phyloP scores from a whole-genome alignment of 208 protist genomes.

The Leishmania guyanensis region DNA sequence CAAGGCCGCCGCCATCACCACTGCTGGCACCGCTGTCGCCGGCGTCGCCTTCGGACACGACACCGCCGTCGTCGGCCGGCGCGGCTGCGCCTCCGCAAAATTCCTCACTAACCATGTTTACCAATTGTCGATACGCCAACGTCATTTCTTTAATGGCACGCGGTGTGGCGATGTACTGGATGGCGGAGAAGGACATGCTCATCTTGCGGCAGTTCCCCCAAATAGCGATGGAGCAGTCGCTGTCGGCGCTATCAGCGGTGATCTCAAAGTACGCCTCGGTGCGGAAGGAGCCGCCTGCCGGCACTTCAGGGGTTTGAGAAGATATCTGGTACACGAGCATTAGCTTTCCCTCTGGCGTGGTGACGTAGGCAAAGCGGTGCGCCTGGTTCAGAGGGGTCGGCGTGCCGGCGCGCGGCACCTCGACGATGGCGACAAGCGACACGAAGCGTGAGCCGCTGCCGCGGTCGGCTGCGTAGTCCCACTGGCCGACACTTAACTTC shows the following conservation, averaged over 20 bases:
- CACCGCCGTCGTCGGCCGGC: slow-evolving; percentile 9
- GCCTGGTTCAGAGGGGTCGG: slow-evolving; percentile 76
- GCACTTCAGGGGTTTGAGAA: slow-evolving; percentile 77
- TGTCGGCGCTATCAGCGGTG: slow-evolving; percentile 54
- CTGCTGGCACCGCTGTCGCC: slow-evolving; percentile 17
- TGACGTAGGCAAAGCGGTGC: slow-evolving; percentile 75
- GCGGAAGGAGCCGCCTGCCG: slow-evolving; percentile 68
- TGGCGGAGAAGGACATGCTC: slow-evolving; percentile 66
- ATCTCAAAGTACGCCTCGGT: slow-evolving; percentile 76
- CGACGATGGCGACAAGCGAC: slow-evolving; percentile 59
- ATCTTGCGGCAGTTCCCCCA: slow-evolving; percentile 82
- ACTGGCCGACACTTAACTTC: slow-evolving; percentile 59
- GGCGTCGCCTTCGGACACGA: slow-evolving; percentile 5
- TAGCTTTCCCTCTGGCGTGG: slow-evolving; percentile 40
- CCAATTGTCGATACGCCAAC: slow-evolving; percentile 70
- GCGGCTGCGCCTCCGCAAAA: slow-evolving; percentile 42
- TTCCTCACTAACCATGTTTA: slow-evolving; percentile 75
- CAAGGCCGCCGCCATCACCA: slow-evolving; percentile 24
- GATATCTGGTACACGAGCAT: slow-evolving; percentile 81
- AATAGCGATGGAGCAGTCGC: slow-evolving; percentile 62
- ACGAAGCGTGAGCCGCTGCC: slow-evolving; percentile 74
- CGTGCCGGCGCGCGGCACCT: slow-evolving; percentile 64
- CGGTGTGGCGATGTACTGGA: slow-evolving; percentile 71
- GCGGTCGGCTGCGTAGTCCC: slow-evolving; percentile 74
- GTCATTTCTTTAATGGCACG: slow-evolving; percentile 83